These are phyloP conservation scores for Delphinella strobiligena DNA, from an alignment of 2,329 filamentous ascomycete species.

Conservation along the genomic window DNA sequence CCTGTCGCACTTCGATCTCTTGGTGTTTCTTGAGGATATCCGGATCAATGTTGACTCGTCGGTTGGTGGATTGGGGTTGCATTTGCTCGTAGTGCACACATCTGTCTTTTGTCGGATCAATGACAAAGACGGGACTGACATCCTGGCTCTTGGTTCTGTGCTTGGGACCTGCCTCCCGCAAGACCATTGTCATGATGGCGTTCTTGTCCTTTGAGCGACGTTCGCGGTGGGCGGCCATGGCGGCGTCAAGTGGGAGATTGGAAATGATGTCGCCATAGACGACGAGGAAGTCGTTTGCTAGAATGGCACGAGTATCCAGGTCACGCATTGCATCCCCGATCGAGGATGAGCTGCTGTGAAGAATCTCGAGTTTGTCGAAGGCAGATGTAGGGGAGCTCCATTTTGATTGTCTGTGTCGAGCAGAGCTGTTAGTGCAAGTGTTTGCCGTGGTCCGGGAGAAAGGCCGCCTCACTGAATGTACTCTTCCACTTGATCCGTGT, in stretches of 20 bases:
- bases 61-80: slow-evolving; percentile 52
- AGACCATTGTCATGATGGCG: slow-evolving; percentile 93
- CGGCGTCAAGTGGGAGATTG: slow-evolving; percentile 72
- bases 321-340: slow-evolving; percentile 92
- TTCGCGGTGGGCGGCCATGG: slow-evolving; percentile 66
- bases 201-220: slow-evolving; percentile 77
- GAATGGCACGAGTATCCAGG: slow-evolving; percentile 71
- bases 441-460: too few relatives aligned
- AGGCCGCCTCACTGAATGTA: slow-evolving; percentile 56
- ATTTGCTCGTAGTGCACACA: slow-evolving; percentile 94
- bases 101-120: slow-evolving; percentile 67
- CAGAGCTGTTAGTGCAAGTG: background rate
- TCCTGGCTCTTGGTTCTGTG: slow-evolving; percentile 68
- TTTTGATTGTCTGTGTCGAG: slow-evolving; percentile 48
- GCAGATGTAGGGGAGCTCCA: slow-evolving; percentile 62
- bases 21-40: slow-evolving; percentile 61
- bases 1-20: slow-evolving; percentile 72
- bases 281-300: slow-evolving; percentile 81
- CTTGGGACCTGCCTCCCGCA: slow-evolving; percentile 61
- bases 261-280: slow-evolving; percentile 89
- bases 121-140: slow-evolving; percentile 70
- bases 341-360: slow-evolving; percentile 76
- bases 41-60: slow-evolving; percentile 61
- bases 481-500: slow-evolving; percentile 74
- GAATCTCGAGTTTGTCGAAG: slow-evolving; percentile 70